phyloP scores from a whole-genome alignment of 2,329 filamentous ascomycete genomes.

The Botrytis cinerea region DNA sequence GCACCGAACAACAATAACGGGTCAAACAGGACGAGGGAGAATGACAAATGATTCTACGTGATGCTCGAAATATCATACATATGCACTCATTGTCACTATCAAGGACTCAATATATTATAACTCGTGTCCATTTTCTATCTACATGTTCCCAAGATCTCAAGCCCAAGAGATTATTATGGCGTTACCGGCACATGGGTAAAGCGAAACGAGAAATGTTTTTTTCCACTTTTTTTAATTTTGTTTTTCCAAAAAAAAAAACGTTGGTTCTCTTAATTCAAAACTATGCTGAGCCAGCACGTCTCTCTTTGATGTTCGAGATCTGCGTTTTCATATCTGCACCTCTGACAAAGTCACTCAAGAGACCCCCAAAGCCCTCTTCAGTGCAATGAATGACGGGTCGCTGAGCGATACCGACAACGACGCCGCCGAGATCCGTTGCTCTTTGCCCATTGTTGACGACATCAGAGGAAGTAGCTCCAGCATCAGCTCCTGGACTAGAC shows the following conservation, averaged over 20 bases:
- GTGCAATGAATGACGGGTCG: neutral
- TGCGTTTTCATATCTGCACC: accelerated
- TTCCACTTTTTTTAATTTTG: too few relatives aligned
- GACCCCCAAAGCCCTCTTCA: neutral
- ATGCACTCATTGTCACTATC: neutral
- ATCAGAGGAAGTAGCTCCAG: neutral
- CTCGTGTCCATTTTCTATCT: neutral
- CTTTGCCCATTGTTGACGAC: neutral
- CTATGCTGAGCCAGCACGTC: neutral
- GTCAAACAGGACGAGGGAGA: neutral
- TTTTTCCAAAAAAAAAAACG: too few relatives aligned
- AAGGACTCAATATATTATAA: neutral
- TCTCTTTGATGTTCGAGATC: too few relatives aligned
- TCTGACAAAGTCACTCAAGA: accelerated
- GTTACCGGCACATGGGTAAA: neutral
- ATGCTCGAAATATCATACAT: neutral
- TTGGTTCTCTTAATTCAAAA: neutral
- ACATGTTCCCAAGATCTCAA: neutral
- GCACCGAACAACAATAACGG: neutral
- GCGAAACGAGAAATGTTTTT: neutral
- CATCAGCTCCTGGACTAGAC: neutral
- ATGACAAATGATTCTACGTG: neutral
- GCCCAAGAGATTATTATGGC: neutral
- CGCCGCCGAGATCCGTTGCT: neutral
- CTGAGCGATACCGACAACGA: neutral